A percentile compares a stretch with the other conserved stretches of the same genome.
Evolutionary conservation across 1,139 yeast genomes (phyloP).

Genomic region (Saccharomyces hybrid): DNA sequence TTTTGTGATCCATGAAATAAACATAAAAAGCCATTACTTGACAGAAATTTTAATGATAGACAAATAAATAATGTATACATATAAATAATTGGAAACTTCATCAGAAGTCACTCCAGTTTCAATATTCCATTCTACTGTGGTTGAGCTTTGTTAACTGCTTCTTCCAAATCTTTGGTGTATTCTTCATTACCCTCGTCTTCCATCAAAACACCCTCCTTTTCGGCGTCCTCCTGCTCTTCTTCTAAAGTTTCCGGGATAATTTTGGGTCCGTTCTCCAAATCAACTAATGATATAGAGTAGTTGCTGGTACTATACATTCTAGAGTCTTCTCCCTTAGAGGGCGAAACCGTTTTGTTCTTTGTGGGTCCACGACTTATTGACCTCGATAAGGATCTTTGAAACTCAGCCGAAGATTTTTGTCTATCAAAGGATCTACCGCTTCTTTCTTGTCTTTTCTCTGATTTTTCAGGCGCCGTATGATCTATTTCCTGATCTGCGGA

Average conservation of each 20-base stretch:
- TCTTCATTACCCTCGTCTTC: slow-evolving; percentile 9
- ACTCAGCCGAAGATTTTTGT: slow-evolving; percentile 19
- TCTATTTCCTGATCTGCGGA: slow-evolving; percentile 10
- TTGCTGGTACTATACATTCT: slow-evolving; percentile 3
- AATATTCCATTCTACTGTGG: background rate
- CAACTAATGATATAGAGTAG: slow-evolving; percentile 7
- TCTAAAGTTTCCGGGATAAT: slow-evolving; percentile 1
- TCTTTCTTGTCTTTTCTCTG: slow-evolving; percentile 9
- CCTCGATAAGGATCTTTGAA: slow-evolving; percentile 26
- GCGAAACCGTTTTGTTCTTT: background rate
- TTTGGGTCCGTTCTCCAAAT: slow-evolving; percentile 1
- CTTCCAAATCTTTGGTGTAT: slow-evolving; percentile 2
- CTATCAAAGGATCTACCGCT: slow-evolving; percentile 17
- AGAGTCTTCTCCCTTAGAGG: background rate
- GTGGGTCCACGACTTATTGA: slow-evolving; percentile 23
- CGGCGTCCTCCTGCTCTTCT: slow-evolving; percentile 6
- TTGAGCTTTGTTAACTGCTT: background rate
- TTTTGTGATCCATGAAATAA: background rate
- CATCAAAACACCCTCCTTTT: slow-evolving; percentile 6
- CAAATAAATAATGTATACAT: background rate
- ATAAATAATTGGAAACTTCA: background rate
- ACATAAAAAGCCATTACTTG: background rate
- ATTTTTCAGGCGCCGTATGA: background rate
- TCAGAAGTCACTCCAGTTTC: background rate
- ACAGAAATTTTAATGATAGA: background rate